A percentile compares a stretch with the other conserved stretches of the same genome.
Evolutionary conservation across 2,329 filamentous ascomycete genomes (phyloP).

Genomic region (Fusarium torreyae): DNA sequence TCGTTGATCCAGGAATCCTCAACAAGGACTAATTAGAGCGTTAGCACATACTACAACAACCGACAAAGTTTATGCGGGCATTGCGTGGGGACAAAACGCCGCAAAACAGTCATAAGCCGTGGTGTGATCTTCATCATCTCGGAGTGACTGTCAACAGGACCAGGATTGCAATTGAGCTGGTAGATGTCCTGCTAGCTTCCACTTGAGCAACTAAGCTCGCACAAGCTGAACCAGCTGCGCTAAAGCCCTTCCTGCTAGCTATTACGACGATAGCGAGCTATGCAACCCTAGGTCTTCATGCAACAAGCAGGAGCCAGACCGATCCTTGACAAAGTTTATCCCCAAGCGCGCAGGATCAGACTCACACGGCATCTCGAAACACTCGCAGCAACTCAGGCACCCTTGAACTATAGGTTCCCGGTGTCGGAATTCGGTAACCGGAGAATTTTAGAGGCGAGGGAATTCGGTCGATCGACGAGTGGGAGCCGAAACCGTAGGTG

Average conservation of each 20-base stretch:
- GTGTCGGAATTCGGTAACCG: constrained; percentile 38
- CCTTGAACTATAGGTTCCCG: constrained; percentile 38
- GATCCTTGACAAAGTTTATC: constrained; percentile 20
- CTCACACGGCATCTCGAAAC: constrained; percentile 59
- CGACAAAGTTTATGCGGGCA: constrained; percentile 3
- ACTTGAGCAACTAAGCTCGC: constrained; percentile 10
- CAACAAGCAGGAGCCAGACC: constrained; percentile 9
- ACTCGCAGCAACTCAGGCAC: constrained; percentile 46
- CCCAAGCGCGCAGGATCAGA: constrained; percentile 39
- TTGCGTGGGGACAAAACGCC: constrained; percentile 13
- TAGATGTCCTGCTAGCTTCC: constrained; percentile 14
- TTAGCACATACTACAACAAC: constrained; percentile 38
- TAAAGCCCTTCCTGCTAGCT: constrained; percentile 21
- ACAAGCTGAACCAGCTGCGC: constrained; percentile 18
- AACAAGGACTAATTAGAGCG: constrained; percentile 52
- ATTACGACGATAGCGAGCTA: constrained; percentile 26
- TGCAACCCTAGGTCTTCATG: constrained; percentile 17
- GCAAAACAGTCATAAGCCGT: constrained; percentile 16
- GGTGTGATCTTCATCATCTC: constrained; percentile 14
- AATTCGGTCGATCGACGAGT: constrained; percentile 39
- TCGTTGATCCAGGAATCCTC: constrained; percentile 59
- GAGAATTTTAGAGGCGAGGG: constrained; percentile 21
- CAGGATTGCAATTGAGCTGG: constrained; percentile 46
- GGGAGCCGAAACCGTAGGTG: constrained; percentile 33
- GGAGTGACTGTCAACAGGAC: constrained; percentile 26